Conservation (phyloP, 2,329 filamentous ascomycete species). For the Colletotrichum siamense region DNA sequence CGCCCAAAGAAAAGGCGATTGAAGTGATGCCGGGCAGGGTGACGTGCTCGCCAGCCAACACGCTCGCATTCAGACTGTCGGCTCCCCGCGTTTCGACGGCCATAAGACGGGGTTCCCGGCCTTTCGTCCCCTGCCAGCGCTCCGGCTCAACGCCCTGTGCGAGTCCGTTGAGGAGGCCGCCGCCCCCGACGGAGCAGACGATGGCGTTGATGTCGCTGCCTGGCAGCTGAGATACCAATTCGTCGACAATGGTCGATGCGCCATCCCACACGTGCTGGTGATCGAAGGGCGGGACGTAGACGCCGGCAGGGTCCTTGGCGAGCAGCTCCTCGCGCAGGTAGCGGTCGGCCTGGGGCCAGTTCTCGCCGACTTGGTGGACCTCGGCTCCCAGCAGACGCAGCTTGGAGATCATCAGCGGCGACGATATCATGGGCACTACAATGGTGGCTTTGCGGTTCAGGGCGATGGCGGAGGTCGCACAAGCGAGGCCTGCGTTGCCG, state of each 20-base stretch:
- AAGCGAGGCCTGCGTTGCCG: conserved; percentile 86
- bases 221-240: conserved; percentile 44
- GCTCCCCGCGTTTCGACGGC: conserved; percentile 80
- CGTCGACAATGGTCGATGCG: conserved; percentile 62
- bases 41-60: conserved; percentile 62
- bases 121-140: conserved; percentile 31
- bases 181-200: conserved; percentile 81
- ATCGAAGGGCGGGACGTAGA: conserved; percentile 76
- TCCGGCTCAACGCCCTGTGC: conserved; percentile 68
- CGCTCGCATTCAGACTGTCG: conserved; percentile 69
- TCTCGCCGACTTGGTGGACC: conserved; percentile 71
- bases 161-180: conserved; percentile 79
- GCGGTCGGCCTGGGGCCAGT: conserved; percentile 73
- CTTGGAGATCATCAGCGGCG: conserved; percentile 74
- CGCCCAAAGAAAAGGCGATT: conserved; percentile 76
- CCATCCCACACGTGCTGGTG: conserved; percentile 72
- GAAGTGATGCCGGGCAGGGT: conserved; percentile 76
- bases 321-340: conserved; percentile 67
- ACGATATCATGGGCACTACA: conserved; percentile 72
- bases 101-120: conserved; percentile 58
- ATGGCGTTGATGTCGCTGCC: conserved; percentile 67
- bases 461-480: conserved; percentile 72
- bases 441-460: conserved; percentile 74
- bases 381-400: conserved; percentile 71
- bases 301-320: conserved; percentile 52